phyloP scores from a whole-genome alignment of 2,329 filamentous ascomycete genomes.

The Penicillium glabrum region DNA sequence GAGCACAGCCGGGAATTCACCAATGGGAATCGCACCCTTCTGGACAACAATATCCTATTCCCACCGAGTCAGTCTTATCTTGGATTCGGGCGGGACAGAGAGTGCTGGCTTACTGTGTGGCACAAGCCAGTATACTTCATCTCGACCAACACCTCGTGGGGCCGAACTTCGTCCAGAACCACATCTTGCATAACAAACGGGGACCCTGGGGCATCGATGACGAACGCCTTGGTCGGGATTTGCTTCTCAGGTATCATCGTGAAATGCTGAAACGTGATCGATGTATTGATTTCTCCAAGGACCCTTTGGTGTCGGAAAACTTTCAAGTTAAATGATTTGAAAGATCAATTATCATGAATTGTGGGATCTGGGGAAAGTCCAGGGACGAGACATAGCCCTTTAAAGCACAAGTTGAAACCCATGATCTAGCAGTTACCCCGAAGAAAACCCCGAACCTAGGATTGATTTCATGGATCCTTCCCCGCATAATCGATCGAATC shows the following conservation, averaged over 20 bases:
- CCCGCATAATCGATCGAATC: background rate
- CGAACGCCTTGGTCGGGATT: conserved; percentile 21
- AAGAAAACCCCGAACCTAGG: background rate
- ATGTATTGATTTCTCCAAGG: background rate
- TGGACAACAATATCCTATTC: background rate
- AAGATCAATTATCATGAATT: background rate
- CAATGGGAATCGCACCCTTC: background rate
- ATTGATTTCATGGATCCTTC: background rate
- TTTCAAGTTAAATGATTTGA: background rate
- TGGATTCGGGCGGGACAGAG: background rate
- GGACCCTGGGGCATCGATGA: conserved; percentile 16
- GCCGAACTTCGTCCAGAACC: conserved; percentile 25
- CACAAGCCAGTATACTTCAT: conserved; percentile 39
- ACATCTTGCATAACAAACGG: conserved; percentile 27
- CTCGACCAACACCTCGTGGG: conserved; percentile 35
- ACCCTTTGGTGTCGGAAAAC: background rate
- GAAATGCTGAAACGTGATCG: background rate
- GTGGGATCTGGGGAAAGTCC: background rate
- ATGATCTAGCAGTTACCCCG: background rate
- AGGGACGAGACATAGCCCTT: background rate
- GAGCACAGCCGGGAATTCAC: conserved; percentile 20
- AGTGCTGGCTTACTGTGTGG: conserved; percentile 22
- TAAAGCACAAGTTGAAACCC: background rate
- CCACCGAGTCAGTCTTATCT: background rate
- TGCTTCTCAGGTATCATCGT: conserved; percentile 19